Base-by-base conservation (phyloP, 1,139 yeast genomes). In the Pichia cactophila region DNA sequence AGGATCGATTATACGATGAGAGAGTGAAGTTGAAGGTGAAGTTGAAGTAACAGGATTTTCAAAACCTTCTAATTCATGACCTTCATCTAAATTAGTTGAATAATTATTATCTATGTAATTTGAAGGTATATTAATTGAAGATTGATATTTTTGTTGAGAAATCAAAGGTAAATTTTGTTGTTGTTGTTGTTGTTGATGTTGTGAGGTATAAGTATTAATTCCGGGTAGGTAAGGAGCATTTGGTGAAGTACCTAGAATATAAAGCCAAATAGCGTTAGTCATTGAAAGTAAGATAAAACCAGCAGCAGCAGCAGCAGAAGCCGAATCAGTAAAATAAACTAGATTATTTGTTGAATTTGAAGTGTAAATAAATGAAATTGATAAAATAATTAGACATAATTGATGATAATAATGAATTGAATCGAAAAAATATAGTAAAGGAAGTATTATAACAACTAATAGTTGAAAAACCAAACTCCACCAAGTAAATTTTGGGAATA, bases 391-490 rank as follows among this genome's bases (percentile, higher is more conserved):
- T 49, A 80, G 77, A 46, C 78, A 66, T 28, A 85, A 81, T 57
- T 77, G 71, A 54, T 86, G 78, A 69, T 92, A 88, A 55, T 80
- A 75, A 62, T 86, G 89, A 52, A 87, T 73, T 47, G 81, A 71
- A 65, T 86, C 83, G 60, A 79, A 78, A 50, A 83, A 74, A 59
- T 88, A 85, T 38, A 87, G 70, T 41, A 80, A 62, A 31, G 82
- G 68, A 46, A 89, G 73, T 36, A 77, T 66, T 8, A 72, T 56
- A 33, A 86, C 75, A 40, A 88, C 62, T 37, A 86, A 57, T 36
- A 89, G 71, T 68, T 92, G 81, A 62, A 81, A 92, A 8, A 86
- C 92, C n/a, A 92, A 68, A 4, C 96, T 96, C 98, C 98, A 92
- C 98, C 98, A 92, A 9, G 94, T 78, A 66, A 92, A 86, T 56